Percentiles rank a stretch among this genome's conserved stretches.
phyloP scores from a whole-genome alignment of 1,284 basidiomycete species.

The Phylloboletellus chloephorus region DNA sequence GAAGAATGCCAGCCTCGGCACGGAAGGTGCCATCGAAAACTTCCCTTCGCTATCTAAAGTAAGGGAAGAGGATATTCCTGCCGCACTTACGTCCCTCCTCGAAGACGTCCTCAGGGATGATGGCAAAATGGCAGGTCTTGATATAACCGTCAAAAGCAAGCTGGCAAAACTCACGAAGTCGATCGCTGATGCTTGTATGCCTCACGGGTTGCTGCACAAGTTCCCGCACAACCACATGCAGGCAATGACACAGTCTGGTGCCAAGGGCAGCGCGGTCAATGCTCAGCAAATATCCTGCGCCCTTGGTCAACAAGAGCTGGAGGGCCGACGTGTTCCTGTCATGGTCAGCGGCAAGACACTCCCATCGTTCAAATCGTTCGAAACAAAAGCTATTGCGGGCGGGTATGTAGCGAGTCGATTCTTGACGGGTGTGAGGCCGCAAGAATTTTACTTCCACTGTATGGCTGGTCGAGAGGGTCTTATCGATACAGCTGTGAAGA shows the following conservation, averaged over 20 bases:
- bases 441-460: conserved; percentile 99
- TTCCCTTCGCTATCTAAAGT: conserved; percentile 65
- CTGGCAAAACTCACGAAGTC: conserved; percentile 83
- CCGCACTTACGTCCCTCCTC: conserved; percentile 56
- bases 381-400: conserved; percentile 95
- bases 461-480: conserved; percentile 99
- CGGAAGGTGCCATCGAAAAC: conserved; percentile 85
- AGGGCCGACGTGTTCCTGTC: conserved; percentile 96
- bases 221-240: conserved; percentile 99
- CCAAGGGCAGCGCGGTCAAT: conserved; percentile 97
- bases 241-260: conserved; percentile 97
- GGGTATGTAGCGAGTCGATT: conserved; percentile 99
- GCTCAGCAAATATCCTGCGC: conserved; percentile 97
- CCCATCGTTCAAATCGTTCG: conserved; percentile 95
- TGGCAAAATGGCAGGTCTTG: conserved; percentile 93
- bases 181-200: conserved; percentile 87
- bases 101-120: conserved; percentile 97
- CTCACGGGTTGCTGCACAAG: conserved; percentile 81
- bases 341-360: conserved; percentile 99
- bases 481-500: conserved; percentile 99
- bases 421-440: conserved; percentile 96
- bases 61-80: conserved; percentile 47
- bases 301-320: conserved; percentile 95
- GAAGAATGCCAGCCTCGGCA: conserved; percentile 70
- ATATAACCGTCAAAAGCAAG: conserved; percentile 87